Percentiles rank a stretch among this genome's conserved stretches.
Evolutionary conservation across 2,329 filamentous ascomycete genomes (phyloP).

Genomic region (Paecilomyces sp.): DNA sequence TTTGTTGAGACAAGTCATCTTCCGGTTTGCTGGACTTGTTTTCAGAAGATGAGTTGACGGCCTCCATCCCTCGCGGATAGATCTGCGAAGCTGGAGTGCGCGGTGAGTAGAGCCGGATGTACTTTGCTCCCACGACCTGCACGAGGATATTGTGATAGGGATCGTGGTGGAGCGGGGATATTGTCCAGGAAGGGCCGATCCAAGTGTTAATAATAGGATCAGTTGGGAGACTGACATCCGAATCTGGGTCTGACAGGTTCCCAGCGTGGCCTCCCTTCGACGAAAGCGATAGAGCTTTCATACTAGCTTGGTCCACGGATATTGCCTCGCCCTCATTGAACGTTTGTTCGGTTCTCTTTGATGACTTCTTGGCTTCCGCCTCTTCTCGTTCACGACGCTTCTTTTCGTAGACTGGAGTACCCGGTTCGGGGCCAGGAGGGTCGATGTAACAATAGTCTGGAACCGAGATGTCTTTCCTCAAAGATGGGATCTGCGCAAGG

Average conservation of each 20-base stretch:
- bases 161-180: constrained; percentile 89
- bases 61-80: constrained; percentile 31
- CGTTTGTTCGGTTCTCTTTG: constrained; percentile 28
- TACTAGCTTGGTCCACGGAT: neutral
- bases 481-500: constrained; percentile 68
- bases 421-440: constrained; percentile 51
- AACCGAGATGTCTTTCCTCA: constrained; percentile 67
- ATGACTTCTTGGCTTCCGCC: constrained; percentile 10
- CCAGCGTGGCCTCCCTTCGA: constrained; percentile 5
- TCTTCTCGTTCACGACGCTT: constrained; percentile 21
- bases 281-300: constrained; percentile 4
- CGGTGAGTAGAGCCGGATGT: constrained; percentile 80
- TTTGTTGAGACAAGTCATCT: neutral
- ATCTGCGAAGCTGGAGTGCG: constrained; percentile 42
- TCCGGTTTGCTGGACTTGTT: neutral
- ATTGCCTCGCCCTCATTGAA: neutral
- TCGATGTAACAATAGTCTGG: constrained; percentile 79
- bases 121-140: constrained; percentile 86
- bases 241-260: constrained; percentile 6
- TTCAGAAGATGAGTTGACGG: constrained; percentile 15
- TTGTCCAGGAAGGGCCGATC: constrained; percentile 82
- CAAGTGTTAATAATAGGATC: constrained; percentile 78
- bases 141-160: constrained; percentile 88
- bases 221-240: constrained; percentile 10
- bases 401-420: constrained; percentile 38